A percentile compares a stretch with the other conserved stretches of the same genome.
Conservation (phyloP, 345 rosid species). For the Gossypium herbaceum region DNA sequence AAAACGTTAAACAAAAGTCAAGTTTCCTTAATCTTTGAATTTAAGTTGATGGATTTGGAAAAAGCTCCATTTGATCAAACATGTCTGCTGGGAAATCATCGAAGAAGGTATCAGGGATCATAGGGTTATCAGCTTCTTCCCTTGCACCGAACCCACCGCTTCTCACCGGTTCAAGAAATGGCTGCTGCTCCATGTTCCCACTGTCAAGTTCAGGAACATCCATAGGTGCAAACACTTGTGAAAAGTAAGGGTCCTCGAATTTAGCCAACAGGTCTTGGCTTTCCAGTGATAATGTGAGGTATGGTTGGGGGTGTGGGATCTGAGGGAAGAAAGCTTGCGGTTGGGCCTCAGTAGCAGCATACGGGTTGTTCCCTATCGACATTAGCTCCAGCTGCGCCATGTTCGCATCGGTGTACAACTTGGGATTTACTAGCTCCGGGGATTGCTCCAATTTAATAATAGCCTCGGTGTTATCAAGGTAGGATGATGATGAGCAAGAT, state of each 20-base stretch:
- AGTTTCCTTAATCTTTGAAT: not conserved
- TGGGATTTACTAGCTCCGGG: slow-evolving; percentile 36
- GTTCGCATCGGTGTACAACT: slow-evolving; percentile 30
- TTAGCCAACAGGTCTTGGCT: slow-evolving; percentile 51
- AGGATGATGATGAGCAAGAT: slow-evolving; percentile 30
- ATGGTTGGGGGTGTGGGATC: slow-evolving; percentile 32
- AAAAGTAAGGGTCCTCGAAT: slow-evolving; percentile 50
- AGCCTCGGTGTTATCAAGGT: slow-evolving; percentile 21
- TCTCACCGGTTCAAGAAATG: slow-evolving; percentile 43
- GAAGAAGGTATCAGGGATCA: slow-evolving; percentile 44
- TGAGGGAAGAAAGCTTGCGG: slow-evolving; percentile 24
- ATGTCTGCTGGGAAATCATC: slow-evolving; percentile 74
- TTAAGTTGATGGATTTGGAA: slow-evolving; percentile 44
- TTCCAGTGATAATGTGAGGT: slow-evolving; percentile 40
- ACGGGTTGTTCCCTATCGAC: slow-evolving; percentile 18
- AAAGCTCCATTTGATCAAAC: slow-evolving; percentile 58
- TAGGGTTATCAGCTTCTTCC: slow-evolving; percentile 19
- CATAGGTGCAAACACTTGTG: not conserved
- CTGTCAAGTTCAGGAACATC: slow-evolving; percentile 13
- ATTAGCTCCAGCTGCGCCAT: slow-evolving; percentile 10
- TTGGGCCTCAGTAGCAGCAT: slow-evolving; percentile 20
- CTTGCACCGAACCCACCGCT: not conserved
- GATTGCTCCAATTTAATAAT: slow-evolving; percentile 22
- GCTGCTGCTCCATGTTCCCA: slow-evolving; percentile 27
- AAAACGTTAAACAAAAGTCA: not conserved